Evolutionary conservation across 192 early-diverging fungal genomes (phyloP).

Genomic region (Coemansia sp.): DNA sequence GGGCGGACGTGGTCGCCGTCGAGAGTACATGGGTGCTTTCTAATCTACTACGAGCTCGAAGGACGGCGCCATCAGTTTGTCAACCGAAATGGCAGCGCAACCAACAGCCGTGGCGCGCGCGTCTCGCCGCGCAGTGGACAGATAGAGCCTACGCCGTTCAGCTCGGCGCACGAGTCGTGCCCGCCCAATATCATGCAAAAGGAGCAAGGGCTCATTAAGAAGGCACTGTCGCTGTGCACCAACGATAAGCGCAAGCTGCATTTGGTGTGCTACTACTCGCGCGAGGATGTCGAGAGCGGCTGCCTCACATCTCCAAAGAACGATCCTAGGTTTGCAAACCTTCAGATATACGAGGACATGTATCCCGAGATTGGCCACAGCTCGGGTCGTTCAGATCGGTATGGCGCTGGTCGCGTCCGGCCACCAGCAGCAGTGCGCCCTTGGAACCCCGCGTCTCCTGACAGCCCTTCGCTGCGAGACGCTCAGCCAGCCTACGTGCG

Average conservation of each 20-base stretch:
- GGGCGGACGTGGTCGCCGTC: conserved; percentile 87
- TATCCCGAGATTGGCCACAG: conserved; percentile 74
- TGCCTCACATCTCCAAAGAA: conserved; percentile 68
- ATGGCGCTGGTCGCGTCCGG: conserved; percentile 28
- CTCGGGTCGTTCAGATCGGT: conserved; percentile 39
- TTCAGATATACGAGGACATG: conserved; percentile 73
- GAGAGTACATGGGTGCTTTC: conserved; percentile 83
- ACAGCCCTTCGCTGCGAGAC: conserved; percentile 15
- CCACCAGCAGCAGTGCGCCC: conserved; percentile 17
- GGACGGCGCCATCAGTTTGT: conserved; percentile 61
- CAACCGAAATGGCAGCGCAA: conserved; percentile 18
- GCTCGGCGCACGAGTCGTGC: conserved; percentile 34
- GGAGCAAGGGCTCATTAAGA: conserved; percentile 82
- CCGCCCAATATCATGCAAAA: conserved; percentile 61
- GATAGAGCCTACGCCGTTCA: conserved; percentile 17
- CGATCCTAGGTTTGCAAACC: conserved; percentile 63
- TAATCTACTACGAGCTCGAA: conserved; percentile 88
- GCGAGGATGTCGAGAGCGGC: conserved; percentile 69
- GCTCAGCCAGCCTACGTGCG: conserved; percentile 33
- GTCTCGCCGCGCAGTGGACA: conserved; percentile 31
- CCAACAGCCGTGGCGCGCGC: conserved; percentile 37
- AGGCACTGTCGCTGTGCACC: conserved; percentile 83
- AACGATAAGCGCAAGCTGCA: conserved; percentile 80
- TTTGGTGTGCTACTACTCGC: conserved; percentile 89
- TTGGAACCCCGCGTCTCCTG: conserved; percentile 21